phyloP scores from a whole-genome alignment of 176 grass and related monocot genomes.

The Bothriochloa decipiens region DNA sequence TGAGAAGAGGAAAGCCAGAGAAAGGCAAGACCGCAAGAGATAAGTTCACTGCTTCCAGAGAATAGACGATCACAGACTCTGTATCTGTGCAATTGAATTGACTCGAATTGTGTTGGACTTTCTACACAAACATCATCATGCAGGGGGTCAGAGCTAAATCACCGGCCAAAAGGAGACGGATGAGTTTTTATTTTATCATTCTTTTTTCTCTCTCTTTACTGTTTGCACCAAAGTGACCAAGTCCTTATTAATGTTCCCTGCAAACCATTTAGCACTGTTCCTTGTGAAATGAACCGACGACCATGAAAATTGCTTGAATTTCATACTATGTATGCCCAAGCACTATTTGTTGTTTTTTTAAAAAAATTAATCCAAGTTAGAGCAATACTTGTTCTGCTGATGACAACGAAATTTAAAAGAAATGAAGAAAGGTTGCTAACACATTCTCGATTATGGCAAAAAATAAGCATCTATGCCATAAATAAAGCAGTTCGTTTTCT shows the following conservation, averaged over 20 bases:
- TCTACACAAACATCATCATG: not conserved
- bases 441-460: not conserved
- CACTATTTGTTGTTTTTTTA: not conserved
- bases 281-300: not conserved
- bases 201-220: not conserved
- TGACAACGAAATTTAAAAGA: not conserved
- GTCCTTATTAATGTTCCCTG: not conserved
- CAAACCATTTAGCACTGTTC: not conserved
- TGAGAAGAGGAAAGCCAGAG: not conserved
- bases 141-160: not conserved
- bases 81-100: not conserved
- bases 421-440: slow-evolving; percentile 11
- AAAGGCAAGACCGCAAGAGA: not conserved
- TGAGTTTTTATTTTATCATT: not conserved
- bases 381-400: not conserved
- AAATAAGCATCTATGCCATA: not conserved
- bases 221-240: not conserved
- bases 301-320: not conserved
- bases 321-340: not conserved
- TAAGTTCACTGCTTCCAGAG: not conserved
- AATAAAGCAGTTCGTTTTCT: not conserved
- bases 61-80: not conserved
- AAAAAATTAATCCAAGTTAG: not conserved
- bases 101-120: not conserved
- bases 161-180: not conserved